Evolutionary conservation across 2,329 filamentous ascomycete genomes (phyloP).

Genomic region (Sporothrix euskadiensis): DNA sequence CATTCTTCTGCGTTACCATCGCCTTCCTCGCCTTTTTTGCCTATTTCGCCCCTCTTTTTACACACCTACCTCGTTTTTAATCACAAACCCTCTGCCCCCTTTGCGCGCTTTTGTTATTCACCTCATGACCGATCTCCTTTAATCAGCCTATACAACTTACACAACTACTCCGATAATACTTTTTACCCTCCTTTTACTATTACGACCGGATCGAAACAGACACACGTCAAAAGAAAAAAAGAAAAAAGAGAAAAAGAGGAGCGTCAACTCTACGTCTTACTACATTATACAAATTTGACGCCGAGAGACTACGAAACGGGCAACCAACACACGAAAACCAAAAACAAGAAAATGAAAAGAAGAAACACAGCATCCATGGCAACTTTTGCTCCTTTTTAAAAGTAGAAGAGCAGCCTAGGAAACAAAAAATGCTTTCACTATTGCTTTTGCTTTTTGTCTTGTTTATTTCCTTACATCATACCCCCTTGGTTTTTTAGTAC

Average conservation of each 20-base stretch:
- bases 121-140: conserved; percentile 13
- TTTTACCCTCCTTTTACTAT: neutral
- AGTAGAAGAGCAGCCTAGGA: neutral
- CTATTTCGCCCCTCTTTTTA: neutral
- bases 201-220: conserved; percentile 17
- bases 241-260: neutral
- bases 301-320: conserved; percentile 16
- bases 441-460: neutral
- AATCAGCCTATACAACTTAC: neutral
- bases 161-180: conserved; percentile 18
- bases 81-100: neutral
- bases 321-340: conserved; percentile 11
- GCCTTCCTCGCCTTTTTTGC: neutral
- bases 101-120: conserved; percentile 12
- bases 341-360: conserved; percentile 6
- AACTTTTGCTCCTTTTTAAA: neutral
- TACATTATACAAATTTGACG: neutral
- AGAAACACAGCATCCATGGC: neutral
- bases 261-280: neutral
- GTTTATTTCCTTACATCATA: conserved; percentile 11
- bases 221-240: neutral
- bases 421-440: neutral
- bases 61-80: conserved; percentile 4
- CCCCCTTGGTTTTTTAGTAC: neutral
- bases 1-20: neutral